These are phyloP conservation scores for Populus ilicifolia DNA, from an alignment of 345 rosid genomes.

Conservation along the genomic window DNA sequence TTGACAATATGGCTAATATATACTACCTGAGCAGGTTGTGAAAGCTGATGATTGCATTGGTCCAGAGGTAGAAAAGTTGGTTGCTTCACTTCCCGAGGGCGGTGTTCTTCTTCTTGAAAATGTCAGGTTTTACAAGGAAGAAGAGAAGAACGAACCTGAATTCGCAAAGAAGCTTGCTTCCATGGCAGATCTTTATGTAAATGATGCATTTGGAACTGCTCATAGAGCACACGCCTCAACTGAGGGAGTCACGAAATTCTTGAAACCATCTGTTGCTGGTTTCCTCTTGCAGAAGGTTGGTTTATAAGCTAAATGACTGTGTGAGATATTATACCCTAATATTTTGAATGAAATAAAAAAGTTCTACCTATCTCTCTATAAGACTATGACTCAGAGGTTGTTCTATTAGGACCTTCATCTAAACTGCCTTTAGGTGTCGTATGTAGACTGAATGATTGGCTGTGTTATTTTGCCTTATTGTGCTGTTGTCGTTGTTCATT, in stretches of 20 bases:
- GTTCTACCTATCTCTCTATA: background rate
- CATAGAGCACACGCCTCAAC: constrained; percentile 97
- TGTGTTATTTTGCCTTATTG: background rate
- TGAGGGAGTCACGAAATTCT: constrained; percentile 77
- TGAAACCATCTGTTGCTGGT: constrained; percentile 94
- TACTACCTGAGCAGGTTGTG: constrained; percentile 19
- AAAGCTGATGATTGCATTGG: constrained; percentile 93
- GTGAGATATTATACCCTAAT: background rate
- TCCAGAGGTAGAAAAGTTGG: constrained; percentile 80
- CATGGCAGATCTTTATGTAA: constrained; percentile 78
- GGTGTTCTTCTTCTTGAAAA: constrained; percentile 88
- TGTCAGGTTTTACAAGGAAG: constrained; percentile 87
- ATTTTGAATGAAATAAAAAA: background rate
- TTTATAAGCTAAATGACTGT: background rate
- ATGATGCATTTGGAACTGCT: constrained; percentile 92
- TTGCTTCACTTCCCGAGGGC: constrained; percentile 82
- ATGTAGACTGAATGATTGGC: background rate
- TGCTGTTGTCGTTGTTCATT: background rate
- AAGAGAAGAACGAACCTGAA: constrained; percentile 94
- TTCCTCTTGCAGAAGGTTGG: constrained; percentile 90
- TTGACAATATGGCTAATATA: background rate
- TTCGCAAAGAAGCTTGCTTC: constrained; percentile 91
- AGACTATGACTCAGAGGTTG: background rate
- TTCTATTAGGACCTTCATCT: background rate
- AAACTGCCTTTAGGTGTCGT: background rate